Percentiles rank a stretch among this genome's conserved stretches.
phyloP scores from a whole-genome alignment of 257 asterid species.

The Gardenia jasminoides region DNA sequence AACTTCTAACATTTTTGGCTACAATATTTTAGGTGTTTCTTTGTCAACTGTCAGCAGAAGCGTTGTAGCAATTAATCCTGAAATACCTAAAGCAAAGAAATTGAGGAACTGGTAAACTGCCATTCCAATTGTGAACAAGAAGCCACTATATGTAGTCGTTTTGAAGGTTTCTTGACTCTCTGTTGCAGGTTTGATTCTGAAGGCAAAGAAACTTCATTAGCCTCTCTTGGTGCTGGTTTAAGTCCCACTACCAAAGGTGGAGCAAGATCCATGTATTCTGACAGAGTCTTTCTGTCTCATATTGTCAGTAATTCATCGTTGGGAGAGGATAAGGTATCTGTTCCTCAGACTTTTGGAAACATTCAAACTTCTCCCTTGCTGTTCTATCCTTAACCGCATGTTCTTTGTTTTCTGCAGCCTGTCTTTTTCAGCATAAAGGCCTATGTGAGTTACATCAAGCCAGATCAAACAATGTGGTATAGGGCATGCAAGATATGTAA shows the following conservation, averaged over 20 bases:
- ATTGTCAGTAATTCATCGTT: constrained; percentile 63
- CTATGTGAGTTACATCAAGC: constrained; percentile 61
- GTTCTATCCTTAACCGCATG: not conserved
- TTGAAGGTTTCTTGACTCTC: not conserved
- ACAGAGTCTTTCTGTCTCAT: constrained; percentile 69
- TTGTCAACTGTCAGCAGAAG: constrained; percentile 84
- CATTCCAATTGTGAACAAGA: not conserved
- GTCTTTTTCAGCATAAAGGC: constrained; percentile 68
- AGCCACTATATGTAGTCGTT: not conserved
- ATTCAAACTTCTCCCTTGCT: not conserved
- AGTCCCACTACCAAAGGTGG: constrained; percentile 48
- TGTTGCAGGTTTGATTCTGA: constrained; percentile 76
- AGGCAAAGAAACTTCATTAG: constrained; percentile 77
- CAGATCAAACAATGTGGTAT: constrained; percentile 95
- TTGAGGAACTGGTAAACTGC: constrained; percentile 68
- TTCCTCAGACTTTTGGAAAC: not conserved
- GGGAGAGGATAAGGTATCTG: constrained; percentile 76
- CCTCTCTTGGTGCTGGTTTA: constrained; percentile 70
- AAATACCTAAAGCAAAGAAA: constrained; percentile 74
- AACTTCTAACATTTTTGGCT: not conserved
- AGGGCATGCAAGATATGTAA: constrained; percentile 87
- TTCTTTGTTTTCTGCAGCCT: constrained; percentile 45
- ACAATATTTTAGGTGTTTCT: constrained; percentile 60
- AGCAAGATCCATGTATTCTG: constrained; percentile 56
- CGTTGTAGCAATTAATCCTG: constrained; percentile 61